Percentiles rank a stretch among this genome's conserved stretches.
phyloP scores from a whole-genome alignment of 106 monocot species.

The Posidonia australis region DNA sequence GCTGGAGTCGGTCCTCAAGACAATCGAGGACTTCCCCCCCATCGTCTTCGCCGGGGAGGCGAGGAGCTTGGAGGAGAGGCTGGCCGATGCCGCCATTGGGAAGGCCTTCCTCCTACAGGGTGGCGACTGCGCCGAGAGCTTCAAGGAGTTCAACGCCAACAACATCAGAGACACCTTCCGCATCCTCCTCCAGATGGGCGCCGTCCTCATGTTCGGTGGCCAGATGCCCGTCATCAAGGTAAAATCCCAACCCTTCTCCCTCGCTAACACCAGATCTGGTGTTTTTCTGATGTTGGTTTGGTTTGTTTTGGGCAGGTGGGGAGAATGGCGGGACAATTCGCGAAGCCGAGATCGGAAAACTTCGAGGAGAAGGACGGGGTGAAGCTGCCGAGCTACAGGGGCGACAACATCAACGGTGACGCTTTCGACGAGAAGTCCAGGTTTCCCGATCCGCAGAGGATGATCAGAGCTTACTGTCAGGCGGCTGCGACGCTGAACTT shows the following conservation, averaged over 20 bases:
- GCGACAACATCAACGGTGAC: too few species aligned
- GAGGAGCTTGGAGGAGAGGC: conserved; percentile 55
- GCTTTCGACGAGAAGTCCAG: too few species aligned
- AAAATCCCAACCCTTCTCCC: background rate
- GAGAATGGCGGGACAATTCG: conserved; percentile 67
- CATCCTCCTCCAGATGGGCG: conserved; percentile 79
- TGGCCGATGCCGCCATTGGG: conserved; percentile 72
- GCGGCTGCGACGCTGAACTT: too few species aligned
- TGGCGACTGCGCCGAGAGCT: conserved; percentile 94
- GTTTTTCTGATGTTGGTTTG: too few species aligned
- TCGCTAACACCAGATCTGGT: too few species aligned
- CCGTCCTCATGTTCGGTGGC: conserved; percentile 76
- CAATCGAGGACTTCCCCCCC: conserved; percentile 35
- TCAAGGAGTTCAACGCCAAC: conserved; percentile 87
- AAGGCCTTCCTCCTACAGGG: conserved; percentile 80
- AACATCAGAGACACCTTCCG: conserved; percentile 87
- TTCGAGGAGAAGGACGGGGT: too few species aligned
- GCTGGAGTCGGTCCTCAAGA: too few species aligned
- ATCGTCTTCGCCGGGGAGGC: conserved; percentile 88
- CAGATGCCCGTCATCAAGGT: conserved; percentile 91
- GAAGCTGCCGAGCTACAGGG: too few species aligned
- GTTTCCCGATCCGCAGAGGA: conserved; percentile 49
- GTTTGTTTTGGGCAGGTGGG: conserved; percentile 27
- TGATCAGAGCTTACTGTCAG: conserved; percentile 29
- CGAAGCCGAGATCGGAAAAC: conserved; percentile 14